These are phyloP conservation scores for Pleurotus salmoneostramineus DNA, from an alignment of 768 basidiomycete genomes.

Conservation along the genomic window DNA sequence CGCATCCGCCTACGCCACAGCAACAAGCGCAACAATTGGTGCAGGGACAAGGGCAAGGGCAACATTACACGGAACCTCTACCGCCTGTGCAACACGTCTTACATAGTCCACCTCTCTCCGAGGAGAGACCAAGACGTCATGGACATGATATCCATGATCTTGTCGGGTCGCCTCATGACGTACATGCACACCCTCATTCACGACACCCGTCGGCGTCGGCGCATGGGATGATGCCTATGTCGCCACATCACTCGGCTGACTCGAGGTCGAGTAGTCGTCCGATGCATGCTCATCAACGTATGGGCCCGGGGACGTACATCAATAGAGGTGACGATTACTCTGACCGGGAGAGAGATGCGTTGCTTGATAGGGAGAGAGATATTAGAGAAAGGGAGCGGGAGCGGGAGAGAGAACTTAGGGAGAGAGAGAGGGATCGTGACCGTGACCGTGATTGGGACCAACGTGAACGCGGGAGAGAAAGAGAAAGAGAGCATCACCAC, in stretches of 20 bases:
- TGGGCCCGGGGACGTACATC: conserved; percentile 59
- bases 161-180: conserved; percentile 25
- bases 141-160: conserved; percentile 43
- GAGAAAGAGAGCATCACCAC: no score
- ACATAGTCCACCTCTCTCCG: conserved; percentile 49
- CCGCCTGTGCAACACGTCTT: conserved; percentile 40
- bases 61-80: conserved; percentile 39
- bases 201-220: conserved; percentile 17
- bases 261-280: conserved; percentile 5
- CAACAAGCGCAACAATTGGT: no score
- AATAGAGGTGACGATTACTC: conserved; percentile 50
- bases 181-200: conserved; percentile 21
- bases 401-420: conserved; percentile 21
- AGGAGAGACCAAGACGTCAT: conserved; percentile 39
- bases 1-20: conserved; percentile 22
- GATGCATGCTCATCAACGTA: conserved; percentile 30
- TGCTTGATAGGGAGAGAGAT: conserved; percentile 8
- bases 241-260: conserved; percentile 24
- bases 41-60: conserved; percentile 15
- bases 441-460: conserved; percentile 39
- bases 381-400: conserved; percentile 21
- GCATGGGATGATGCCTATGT: conserved; percentile 12
- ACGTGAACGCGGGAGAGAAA: conserved; percentile 15
- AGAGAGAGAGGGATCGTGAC: not conserved
- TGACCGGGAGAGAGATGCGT: conserved; percentile 22